phyloP scores from a whole-genome alignment of 1,139 yeast species.

The Lodderomyces margitis region DNA sequence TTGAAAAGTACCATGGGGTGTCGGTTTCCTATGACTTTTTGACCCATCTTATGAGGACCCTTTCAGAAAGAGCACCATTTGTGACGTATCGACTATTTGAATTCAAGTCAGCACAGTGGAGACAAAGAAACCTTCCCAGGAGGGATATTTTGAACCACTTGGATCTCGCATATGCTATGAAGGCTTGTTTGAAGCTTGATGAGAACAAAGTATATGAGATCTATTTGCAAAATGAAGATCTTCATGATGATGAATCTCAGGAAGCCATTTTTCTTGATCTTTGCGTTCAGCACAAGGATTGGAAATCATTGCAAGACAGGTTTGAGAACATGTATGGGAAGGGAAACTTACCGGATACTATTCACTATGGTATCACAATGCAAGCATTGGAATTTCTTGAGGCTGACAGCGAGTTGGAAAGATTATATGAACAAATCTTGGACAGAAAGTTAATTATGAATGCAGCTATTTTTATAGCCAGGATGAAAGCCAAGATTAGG shows the following conservation, averaged over 20 bases:
- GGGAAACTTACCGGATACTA: conserved; percentile 53
- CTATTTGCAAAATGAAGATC: conserved; percentile 23
- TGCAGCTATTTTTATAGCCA: conserved; percentile 43
- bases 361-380: conserved; percentile 67
- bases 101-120: conserved; percentile 19
- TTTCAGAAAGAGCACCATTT: conserved; percentile 8
- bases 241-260: conserved; percentile 29
- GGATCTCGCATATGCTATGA: conserved; percentile 33
- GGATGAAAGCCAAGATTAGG: conserved; percentile 48
- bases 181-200: conserved; percentile 23
- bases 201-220: conserved; percentile 26
- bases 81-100: conserved; percentile 11
- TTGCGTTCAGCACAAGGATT: conserved; percentile 53
- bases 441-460: conserved; percentile 50
- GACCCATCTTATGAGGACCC: conserved; percentile 11
- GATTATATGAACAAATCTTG: conserved; percentile 47
- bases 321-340: conserved; percentile 62
- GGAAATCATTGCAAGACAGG: conserved; percentile 58
- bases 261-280: conserved; percentile 47
- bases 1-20: not conserved
- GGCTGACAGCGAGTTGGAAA: conserved; percentile 51
- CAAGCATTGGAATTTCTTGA: conserved; percentile 60
- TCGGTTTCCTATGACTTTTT: conserved; percentile 8
- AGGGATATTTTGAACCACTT: conserved; percentile 11
- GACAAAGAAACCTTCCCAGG: not conserved